Conservation (phyloP, 1,284 basidiomycete genomes). For the Vanrija pseudolonga region DNA sequence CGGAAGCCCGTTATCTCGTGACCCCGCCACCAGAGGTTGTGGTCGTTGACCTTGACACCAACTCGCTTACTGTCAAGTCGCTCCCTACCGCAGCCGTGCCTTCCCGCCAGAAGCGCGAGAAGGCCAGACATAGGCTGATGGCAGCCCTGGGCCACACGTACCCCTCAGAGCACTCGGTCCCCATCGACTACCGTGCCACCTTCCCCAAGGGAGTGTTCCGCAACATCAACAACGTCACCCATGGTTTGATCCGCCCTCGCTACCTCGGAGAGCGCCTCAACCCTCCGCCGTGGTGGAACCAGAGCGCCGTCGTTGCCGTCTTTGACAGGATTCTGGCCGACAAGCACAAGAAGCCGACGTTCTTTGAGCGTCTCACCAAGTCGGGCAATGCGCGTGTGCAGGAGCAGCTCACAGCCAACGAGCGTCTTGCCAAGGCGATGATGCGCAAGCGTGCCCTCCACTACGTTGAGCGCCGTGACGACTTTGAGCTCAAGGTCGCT, state of each 20-base stretch:
- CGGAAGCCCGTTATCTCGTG: slow-evolving; percentile 75
- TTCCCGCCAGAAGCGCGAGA: slow-evolving; percentile 75
- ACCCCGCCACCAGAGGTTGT: slow-evolving; percentile 76
- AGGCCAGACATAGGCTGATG: slow-evolving; percentile 70
- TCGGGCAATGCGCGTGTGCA: slow-evolving; percentile 62
- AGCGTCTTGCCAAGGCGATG: slow-evolving; percentile 75
- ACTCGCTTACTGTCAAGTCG: slow-evolving; percentile 63
- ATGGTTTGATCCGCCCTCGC: slow-evolving; percentile 23
- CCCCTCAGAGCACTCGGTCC: slow-evolving; percentile 30
- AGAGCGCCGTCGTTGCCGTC: slow-evolving; percentile 77
- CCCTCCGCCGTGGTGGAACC: slow-evolving; percentile 89
- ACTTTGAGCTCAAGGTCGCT: slow-evolving; percentile 71
- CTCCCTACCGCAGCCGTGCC: slow-evolving; percentile 79
- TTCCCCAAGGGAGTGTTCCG: slow-evolving; percentile 73
- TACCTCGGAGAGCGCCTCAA: slow-evolving; percentile 59
- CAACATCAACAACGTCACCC: slow-evolving; percentile 43
- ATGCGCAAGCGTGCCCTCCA: slow-evolving; percentile 62
- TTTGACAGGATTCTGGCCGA: slow-evolving; percentile 84
- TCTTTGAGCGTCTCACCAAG: slow-evolving; percentile 78
- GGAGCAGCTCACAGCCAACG: slow-evolving; percentile 68
- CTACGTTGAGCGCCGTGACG: slow-evolving; percentile 87
- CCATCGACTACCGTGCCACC: slow-evolving; percentile 82
- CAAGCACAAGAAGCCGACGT: slow-evolving; percentile 82
- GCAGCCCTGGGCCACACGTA: slow-evolving; percentile 65
- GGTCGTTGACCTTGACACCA: slow-evolving; percentile 76